Base-by-base conservation (phyloP, 257 asterid genomes). In the Ocimum tenuiflorum region DNA sequence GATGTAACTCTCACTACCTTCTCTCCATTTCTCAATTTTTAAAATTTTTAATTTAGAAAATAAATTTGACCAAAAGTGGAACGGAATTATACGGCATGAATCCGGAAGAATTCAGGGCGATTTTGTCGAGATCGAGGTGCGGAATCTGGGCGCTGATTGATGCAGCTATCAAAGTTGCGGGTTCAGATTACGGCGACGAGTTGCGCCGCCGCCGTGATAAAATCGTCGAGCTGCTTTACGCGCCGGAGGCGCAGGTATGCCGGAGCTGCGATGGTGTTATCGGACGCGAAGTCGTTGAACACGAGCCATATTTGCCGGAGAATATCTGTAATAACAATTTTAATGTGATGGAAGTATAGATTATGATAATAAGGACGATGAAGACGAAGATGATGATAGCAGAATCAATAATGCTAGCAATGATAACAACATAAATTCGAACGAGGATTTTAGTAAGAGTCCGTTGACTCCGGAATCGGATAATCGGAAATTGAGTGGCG, bases 91-190 rank as follows among this genome's bases (percentile, higher is more conserved):
- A 22, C 60, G n/a, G 8, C 42, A 89, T 89, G 96, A 88, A 89
- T 82, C 69, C 84, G 63, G 85, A 80, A 20, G 90, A 82, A 56
- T 68, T 89, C 35, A 79, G 95, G 8, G 60, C 71, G 73, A 75
- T 89, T 65, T 62, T 86, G 59, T 81, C 88, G 57, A 75, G 77
- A 69, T 80, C 96, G 8, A 73, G 80, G 48, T 77, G 70, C 35
- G 91, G 82, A 12, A 80, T 89, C 2, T 89, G 96, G 96, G 53
- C 84, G 57, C 27, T 89, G 66, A 86, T 89, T 17, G 86, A 85
- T n/a, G 47, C 91, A 54, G 96, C 96, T 70, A 81, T 89, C 54
- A 36, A 57, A 50, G 86, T 89, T 38, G 96, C 95, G 7, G 53
- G 75, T 8, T 24, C 78, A 20, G 96, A 89, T 75, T 76, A 69